Evolutionary conservation across 2,329 filamentous ascomycete genomes (phyloP), one percentile per base, ranked within the genome.

Genomic region (Penicillium sp.): DNA sequence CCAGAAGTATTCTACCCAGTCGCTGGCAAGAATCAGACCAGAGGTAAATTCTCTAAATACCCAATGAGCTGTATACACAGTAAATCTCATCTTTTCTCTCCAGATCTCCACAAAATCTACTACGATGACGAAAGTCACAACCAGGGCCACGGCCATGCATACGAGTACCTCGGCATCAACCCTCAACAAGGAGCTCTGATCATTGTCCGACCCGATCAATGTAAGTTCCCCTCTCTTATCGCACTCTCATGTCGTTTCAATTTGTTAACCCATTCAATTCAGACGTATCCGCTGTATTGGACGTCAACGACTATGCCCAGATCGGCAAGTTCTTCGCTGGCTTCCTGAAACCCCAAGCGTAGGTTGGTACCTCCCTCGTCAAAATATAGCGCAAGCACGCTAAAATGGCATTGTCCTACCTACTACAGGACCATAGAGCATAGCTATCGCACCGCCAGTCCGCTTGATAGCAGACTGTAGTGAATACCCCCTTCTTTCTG

Each of bases 141-240:
- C 60, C 78, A 80, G 2, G 84, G 84, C 1, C 84, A 87, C 60
- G 86, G 86, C 0, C 80, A 85, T 49, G 84, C 83, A 1, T 89
- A 89, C 65, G 78, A 85, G 53, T 76, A 76, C 9, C 86, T 87
- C 45, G 85, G 85, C 0, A 76, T 89, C 13, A 78, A 83, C 58
- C 72, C 79, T 0, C 65, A 73, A 5, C 60, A 72, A 35, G 84
- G 84, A 0, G 82, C 80, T 0, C 64, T 87, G 4, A 79, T 85
- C 0, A 76, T 89, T 61, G 81, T 88, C 9, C 79, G 87, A 15
- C 87, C 87, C 1, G 87, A 89, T 76, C 86, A 88, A 76, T 86
- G 85, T 86, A 74, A 76, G 58, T 60, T 75, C 15, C 17, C 22
- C 9, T 22, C 13, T 38, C 49, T 15, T 37, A 49, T 47, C 22